phyloP scores from a whole-genome alignment of 805 yeast species.

The Spencermartinsiella europaea region DNA sequence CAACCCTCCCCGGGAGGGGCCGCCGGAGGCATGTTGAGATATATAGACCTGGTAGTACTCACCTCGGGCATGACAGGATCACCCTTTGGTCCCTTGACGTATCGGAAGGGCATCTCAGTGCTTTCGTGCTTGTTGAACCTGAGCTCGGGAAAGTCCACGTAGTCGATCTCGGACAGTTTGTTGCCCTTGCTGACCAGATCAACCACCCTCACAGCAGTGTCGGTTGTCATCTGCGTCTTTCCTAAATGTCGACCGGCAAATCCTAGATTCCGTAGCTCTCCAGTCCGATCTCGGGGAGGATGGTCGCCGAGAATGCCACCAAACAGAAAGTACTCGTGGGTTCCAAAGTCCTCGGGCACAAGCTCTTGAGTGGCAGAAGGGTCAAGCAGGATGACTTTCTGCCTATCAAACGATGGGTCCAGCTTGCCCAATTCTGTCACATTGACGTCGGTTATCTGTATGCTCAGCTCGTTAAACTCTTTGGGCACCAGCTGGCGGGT shows the following conservation, averaged over 20 bases:
- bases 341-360: slow-evolving; percentile 57
- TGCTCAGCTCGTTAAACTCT: slow-evolving; percentile 51
- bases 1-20: too few relatives aligned
- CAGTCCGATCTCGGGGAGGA: slow-evolving; percentile 83
- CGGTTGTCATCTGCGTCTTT: slow-evolving; percentile 91
- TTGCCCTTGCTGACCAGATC: slow-evolving; percentile 63
- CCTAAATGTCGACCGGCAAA: slow-evolving; percentile 86
- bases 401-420: slow-evolving; percentile 35
- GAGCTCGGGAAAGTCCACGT: slow-evolving; percentile 91
- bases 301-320: slow-evolving; percentile 97
- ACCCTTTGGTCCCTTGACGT: slow-evolving; percentile 55
- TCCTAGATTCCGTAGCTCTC: slow-evolving; percentile 81
- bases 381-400: slow-evolving; percentile 75
- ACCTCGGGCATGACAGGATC: slow-evolving; percentile 77
- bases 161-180: slow-evolving; percentile 65
- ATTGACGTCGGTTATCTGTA: slow-evolving; percentile 80
- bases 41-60: slow-evolving; percentile 10
- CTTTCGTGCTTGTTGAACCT: slow-evolving; percentile 83
- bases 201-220: slow-evolving; percentile 92
- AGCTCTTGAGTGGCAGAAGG: slow-evolving; percentile 79
- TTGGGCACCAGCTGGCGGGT: slow-evolving; percentile 58
- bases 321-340: slow-evolving; percentile 84
- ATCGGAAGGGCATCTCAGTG: slow-evolving; percentile 97
- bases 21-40: too few relatives aligned
- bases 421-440: slow-evolving; percentile 35